Base-by-base conservation (phyloP, 2,329 filamentous ascomycete genomes). In the Aspergillus niger region DNA sequence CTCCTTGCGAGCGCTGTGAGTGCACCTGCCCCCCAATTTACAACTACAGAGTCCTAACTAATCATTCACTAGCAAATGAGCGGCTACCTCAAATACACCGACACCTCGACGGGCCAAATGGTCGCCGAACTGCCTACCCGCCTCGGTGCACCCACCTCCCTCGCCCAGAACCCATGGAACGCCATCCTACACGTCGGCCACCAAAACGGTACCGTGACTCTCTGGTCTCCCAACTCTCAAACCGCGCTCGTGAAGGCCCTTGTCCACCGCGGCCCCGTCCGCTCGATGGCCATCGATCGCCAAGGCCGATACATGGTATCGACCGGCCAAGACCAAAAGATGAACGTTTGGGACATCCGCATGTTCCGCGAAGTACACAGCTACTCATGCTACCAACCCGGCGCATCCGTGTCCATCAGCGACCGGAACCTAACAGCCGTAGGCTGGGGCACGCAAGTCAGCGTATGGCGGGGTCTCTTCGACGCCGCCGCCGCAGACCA, bases 221-320 rank as follows among this genome's bases (percentile, higher is more conserved):
- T 99, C 48, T 99, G 95, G 95, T 97, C 94, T 2, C 95, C 95
- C 2, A 99, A 97, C 77, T 90, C 88, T 26, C 85, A 88, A 58
- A 90, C 91, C 0, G 90, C 95, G 0, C 83, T 97, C 7, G 94
- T 97, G 53, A 98, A 97, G 77, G 85, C 98, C 39, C 84, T 97
- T 39, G 91, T 92, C 13, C 94, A 99, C 77, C 86, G 87, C 59
- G 95, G 95, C 5, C 95, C 95, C 0, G 92, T 99, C 3, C 87
- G 93, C 58, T 89, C 91, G 10, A 75, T 97, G 52, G 91, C 91
- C 2, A 83, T 98, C 44, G 94, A 99, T 73, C 86, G 93, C 61
- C 91, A 94, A 74, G 95, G 95, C 22, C 87, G 90, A 59, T 99
- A 97, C 79, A 97, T 98, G 94, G 92, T 97, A 10, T 92, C 92